Evolutionary conservation across 2,329 filamentous ascomycete genomes (phyloP), one percentile per base, ranked within the genome.

Genomic region (Colletotrichum plurivorum): DNA sequence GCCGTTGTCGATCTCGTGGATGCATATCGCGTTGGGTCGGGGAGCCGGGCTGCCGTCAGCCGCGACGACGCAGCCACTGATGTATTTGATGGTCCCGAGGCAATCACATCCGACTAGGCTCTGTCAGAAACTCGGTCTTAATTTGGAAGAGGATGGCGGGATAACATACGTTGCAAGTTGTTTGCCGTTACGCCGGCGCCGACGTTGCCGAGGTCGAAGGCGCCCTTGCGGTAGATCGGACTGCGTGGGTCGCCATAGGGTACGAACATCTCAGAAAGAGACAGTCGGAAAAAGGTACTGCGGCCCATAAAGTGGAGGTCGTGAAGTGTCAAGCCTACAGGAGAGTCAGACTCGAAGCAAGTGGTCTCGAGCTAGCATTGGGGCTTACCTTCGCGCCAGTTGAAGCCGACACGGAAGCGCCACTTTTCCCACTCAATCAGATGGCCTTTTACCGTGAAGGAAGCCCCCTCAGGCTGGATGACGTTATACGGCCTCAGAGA

Each of bases 1-100:
- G 4, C 92, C 92, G 2, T 89, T 87, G 72, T 94, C 92, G 79
- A 93, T 91, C 76, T 94, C 92, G 77, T 94, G 92, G 62, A 94
- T 91, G 74, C 92, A 94, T 70, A 94, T 91, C 7, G 91, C 92
- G 72, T 94, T 93, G 89, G 16, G 88, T 81, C 77, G 82, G 86
- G 77, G 90, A 89, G 13, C 87, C 76, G 77, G 90, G 88, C 75
- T 90, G 89, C 87, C 87, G 89, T 18, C 84, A 82, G 55, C 90
- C 88, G 5, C 89, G 88, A 68, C 86, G 83, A 73, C 90, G 87
- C 73, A 89, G 83, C 76, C 13, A 13, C 39, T 27, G n/a, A 90
- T 78, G 73, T 89, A 91, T 59, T 90, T 78, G 3, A 87, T 84
- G 82, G 20, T 83, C 80, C 89, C 48, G 84, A 79, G 7, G 81